Conservation (phyloP, 2,329 filamentous ascomycete species). For the Capronia americana region DNA sequence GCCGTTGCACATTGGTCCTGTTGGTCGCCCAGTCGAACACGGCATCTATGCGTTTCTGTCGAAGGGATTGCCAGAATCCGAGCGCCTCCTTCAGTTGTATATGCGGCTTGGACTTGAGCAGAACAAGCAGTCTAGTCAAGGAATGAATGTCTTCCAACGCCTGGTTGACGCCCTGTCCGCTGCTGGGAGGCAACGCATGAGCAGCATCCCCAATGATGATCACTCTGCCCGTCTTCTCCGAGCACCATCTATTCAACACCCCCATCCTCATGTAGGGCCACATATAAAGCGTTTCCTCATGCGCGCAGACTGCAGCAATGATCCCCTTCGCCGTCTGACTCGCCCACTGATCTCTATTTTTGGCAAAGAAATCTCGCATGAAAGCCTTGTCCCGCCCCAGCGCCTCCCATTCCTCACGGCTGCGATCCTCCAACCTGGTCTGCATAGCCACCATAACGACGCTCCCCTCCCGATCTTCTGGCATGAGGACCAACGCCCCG, state of each 20-base stretch:
- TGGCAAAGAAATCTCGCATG: conserved; percentile 28
- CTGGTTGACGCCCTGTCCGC: conserved; percentile 62
- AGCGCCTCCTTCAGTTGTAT: conserved; percentile 41
- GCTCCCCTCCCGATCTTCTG: conserved; percentile 45
- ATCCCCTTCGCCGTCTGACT: conserved; percentile 48
- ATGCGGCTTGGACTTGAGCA: conserved; percentile 45
- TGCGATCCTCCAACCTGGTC: conserved; percentile 42
- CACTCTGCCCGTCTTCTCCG: conserved; percentile 53
- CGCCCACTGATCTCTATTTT: conserved; percentile 31
- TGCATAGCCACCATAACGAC: conserved; percentile 48
- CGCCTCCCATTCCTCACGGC: conserved; percentile 44
- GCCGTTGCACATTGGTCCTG: conserved; percentile 55
- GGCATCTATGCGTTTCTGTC: conserved; percentile 57
- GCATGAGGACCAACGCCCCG: conserved; percentile 48
- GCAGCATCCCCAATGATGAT: conserved; percentile 64
- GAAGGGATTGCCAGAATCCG: conserved; percentile 56
- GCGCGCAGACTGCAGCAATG: conserved; percentile 38
- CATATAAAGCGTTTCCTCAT: conserved; percentile 41
- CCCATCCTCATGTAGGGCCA: conserved; percentile 60
- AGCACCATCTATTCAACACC: conserved; percentile 57
- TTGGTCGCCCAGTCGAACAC: conserved; percentile 55
- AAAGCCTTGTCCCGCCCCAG: conserved; percentile 43
- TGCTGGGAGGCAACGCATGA: conserved; percentile 61
- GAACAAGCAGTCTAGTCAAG: conserved; percentile 51
- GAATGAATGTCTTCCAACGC: conserved; percentile 62